Conservation (phyloP, 768 basidiomycete genomes). For the Pilatotrama ljubarskyi region DNA sequence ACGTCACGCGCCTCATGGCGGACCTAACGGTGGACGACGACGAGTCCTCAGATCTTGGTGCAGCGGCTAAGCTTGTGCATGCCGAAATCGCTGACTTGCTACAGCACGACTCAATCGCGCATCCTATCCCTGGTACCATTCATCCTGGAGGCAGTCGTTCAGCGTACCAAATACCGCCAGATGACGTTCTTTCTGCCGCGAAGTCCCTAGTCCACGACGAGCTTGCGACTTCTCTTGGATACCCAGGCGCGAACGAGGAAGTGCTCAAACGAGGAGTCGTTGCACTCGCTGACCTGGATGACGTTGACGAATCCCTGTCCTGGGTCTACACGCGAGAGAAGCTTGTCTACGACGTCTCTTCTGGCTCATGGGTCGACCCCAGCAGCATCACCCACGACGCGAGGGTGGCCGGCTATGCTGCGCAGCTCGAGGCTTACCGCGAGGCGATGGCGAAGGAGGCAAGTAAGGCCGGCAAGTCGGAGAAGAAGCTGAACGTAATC, state of each 20-base stretch:
- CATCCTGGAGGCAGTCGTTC: conserved; percentile 72
- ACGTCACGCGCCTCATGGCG: conserved; percentile 62
- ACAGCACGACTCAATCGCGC: conserved; percentile 82
- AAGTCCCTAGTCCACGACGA: conserved; percentile 75
- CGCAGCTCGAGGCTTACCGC: conserved; percentile 60
- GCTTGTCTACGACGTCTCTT: conserved; percentile 61
- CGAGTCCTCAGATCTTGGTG: conserved; percentile 40
- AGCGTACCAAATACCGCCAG: conserved; percentile 70
- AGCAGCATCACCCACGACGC: conserved; percentile 54
- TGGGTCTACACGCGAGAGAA: conserved; percentile 70
- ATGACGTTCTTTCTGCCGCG: conserved; percentile 71
- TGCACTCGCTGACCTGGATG: conserved; percentile 61
- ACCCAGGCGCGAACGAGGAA: conserved; percentile 77
- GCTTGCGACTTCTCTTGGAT: conserved; percentile 76
- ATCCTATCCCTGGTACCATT: conserved; percentile 87
- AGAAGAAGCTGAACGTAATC: conserved; percentile 86
- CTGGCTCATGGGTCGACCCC: conserved; percentile 68
- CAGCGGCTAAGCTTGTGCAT: conserved; percentile 68
- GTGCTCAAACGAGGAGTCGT: conserved; percentile 79
- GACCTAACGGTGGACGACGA: conserved; percentile 56
- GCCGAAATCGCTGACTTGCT: conserved; percentile 77
- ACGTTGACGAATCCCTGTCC: conserved; percentile 56
- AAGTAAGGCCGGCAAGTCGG: conserved; percentile 75
- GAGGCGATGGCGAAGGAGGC: conserved; percentile 80
- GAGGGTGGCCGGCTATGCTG: conserved; percentile 62